Percentiles rank a stretch among this genome's conserved stretches.
These are phyloP conservation scores for Avena insularis DNA, from an alignment of 176 grass and related monocot genomes.

Conservation along the genomic window DNA sequence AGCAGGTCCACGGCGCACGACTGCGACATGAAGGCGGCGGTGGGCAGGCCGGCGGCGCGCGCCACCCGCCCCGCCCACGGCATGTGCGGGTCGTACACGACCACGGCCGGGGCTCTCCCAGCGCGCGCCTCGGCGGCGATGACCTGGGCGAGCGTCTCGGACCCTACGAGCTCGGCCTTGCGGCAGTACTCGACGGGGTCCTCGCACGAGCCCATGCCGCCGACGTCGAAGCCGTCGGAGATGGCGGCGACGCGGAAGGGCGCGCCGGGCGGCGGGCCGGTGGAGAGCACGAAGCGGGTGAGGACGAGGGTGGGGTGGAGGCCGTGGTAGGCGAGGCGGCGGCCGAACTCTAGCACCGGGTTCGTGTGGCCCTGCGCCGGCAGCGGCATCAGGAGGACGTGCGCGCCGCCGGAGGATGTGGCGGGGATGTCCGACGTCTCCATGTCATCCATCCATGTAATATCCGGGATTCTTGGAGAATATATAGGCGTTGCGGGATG, in stretches of 20 bases:
- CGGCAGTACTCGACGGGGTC: conserved; percentile 14
- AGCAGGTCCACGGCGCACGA: neutral
- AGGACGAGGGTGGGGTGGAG: neutral
- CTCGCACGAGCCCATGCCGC: neutral
- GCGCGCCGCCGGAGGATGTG: neutral
- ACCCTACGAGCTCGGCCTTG: neutral
- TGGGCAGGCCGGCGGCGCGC: neutral
- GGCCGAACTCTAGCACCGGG: conserved; percentile 28
- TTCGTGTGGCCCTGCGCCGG: conserved; percentile 35
- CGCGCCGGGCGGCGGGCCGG: neutral
- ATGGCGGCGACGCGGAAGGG: conserved; percentile 42
- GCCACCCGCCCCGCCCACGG: conserved; percentile 34
- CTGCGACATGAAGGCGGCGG: conserved; percentile 41
- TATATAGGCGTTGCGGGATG: neutral
- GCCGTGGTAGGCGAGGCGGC: conserved; percentile 36
- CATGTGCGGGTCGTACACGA: conserved; percentile 37
- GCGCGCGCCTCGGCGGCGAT: neutral
- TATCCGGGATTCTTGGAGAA: no score
- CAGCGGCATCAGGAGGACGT: neutral
- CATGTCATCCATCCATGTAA: neutral
- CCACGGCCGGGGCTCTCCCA: conserved; percentile 9
- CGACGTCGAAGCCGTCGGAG: conserved; percentile 48
- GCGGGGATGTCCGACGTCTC: no score
- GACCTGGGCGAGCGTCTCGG: conserved; percentile 22
- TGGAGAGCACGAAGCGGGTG: conserved; percentile 34